Conservation (phyloP, 306 rosid genomes). For the Vigna unguiculata region DNA sequence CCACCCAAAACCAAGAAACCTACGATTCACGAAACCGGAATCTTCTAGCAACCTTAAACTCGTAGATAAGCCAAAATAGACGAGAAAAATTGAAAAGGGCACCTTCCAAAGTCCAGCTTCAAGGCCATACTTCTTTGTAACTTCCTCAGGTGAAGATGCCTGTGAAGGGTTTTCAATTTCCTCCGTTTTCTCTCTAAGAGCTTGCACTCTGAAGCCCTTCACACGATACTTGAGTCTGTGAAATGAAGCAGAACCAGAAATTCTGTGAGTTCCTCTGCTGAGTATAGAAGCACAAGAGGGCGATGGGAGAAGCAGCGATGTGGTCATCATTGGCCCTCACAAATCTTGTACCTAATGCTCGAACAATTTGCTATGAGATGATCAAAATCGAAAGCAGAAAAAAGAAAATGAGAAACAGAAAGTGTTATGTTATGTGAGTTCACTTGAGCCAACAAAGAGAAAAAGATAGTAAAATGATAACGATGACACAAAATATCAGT, state of each 20-base stretch:
- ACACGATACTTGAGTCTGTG: constrained; percentile 40
- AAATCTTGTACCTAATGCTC: constrained; percentile 32
- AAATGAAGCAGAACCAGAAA: constrained; percentile 40
- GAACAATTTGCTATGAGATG: constrained; percentile 31
- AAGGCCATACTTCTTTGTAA: constrained; percentile 87
- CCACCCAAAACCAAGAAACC: constrained; percentile 7
- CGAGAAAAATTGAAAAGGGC: constrained; percentile 36
- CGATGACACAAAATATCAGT: constrained; percentile 45
- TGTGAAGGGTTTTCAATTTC: constrained; percentile 65
- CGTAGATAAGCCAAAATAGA: neutral
- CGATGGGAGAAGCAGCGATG: constrained; percentile 48
- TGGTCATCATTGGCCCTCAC: constrained; percentile 54
- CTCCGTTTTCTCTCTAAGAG: constrained; percentile 79
- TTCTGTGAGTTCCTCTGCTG: constrained; percentile 36
- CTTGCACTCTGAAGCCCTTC: constrained; percentile 65
- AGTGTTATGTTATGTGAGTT: constrained; percentile 29
- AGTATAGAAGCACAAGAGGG: constrained; percentile 54
- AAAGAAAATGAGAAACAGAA: neutral
- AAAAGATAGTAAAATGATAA: constrained; percentile 34
- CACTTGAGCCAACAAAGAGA: constrained; percentile 38
- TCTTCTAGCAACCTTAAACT: neutral
- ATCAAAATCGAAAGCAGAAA: constrained; percentile 29
- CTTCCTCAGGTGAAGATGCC: constrained; percentile 72
- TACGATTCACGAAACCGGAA: constrained; percentile 17
- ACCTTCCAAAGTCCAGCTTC: constrained; percentile 99